Base-by-base conservation (phyloP, 164 flowering plant species). In the Taxillus chinensis region DNA sequence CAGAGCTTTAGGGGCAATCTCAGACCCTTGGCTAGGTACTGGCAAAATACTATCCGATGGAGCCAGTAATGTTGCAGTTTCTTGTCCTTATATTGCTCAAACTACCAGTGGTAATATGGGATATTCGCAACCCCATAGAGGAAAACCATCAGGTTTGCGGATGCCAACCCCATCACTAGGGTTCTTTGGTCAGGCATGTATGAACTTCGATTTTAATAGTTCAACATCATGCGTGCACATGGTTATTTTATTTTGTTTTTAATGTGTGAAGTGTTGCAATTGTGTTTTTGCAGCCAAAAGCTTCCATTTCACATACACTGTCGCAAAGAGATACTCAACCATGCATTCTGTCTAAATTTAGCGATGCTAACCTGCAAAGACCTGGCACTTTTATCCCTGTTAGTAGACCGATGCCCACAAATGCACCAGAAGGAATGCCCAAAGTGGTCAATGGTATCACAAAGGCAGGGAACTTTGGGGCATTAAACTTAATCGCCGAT, bases 111-210 rank as follows among this genome's bases (percentile, higher is more conserved):
- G 67, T 38, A 71, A 63, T 62, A 63, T 48, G 67, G 78, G 70
- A 56, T 17, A 63, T 61, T 48, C 63, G 15, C 74, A 64, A 50
- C 46, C 38, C 8, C 86, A 74, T 62, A 55, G 60, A 37, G 60
- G 62, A 61, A 87, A 84, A 73, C 92, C 95, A 69, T 82, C 97
- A 60, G 90, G 90, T 51, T 73, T 93, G 69, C 79, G 96, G 65
- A 79, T 82, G 97, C 98, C 98, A 45, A 83, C 96, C 12, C 98
- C 98, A 13, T 87, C 98, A 14, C 63, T 93, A 41, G 76, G 87
- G 55, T 88, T 75, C 64, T 93, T 93, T 74, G 67, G 67, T 68
- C 86, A 79, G 95, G 98, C 90, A 81, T 54, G 48, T 12, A 49
- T 8, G 40, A 37, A 13, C 13, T 49, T 17, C 42, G 27, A 5